Evolutionary conservation across 2,329 filamentous ascomycete genomes (phyloP), one percentile per base, ranked within the genome.

Genomic region (Aspergillus pseudoglaucus): DNA sequence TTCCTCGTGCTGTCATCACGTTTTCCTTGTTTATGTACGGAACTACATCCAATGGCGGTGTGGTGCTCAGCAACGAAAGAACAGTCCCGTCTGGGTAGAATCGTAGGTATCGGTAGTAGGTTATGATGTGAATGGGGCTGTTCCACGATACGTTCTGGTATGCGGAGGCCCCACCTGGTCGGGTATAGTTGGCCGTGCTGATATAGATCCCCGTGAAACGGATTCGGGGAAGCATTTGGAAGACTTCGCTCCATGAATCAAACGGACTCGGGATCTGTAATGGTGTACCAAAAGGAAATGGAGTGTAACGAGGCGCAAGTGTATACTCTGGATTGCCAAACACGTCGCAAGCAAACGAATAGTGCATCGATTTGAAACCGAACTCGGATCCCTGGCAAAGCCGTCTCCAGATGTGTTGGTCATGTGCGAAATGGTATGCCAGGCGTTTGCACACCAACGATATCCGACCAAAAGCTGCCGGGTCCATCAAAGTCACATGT

Each of bases 181-280:
- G 87, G 44, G 88, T 83, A 70, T 98, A 98, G 72, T 97, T 97
- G 50, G 95, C 90, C 0, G 91, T 97, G 67, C 84, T 88, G 68
- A 98, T 97, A 72, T 98, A 98, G 69, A 89, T 87, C 22, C 93
- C 93, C 60, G 93, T 93, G 75, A 95, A 98, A 49, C 93, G 88
- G 51, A 97, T 79, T 39, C 93, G 84, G 2, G 93, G 91, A 12
- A 90, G 85, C 4, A 76, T 74, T 35, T 86, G 87, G 72, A 95
- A 95, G 74, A 95, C 88, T 46, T 52, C 81, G 67, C 61, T 73
- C 75, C 77, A 86, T 75, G 50, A 76, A 58, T 30, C 83, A 64
- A 70, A 52, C 1, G 68, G 61, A 23, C 56, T 55, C 0, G 69
- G 69, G 2, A 71, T 60, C 39, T 68, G 56, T 5, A 64, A 49